Conservation (phyloP, 805 yeast genomes). For the Wickerhamiella sorbophila region DNA sequence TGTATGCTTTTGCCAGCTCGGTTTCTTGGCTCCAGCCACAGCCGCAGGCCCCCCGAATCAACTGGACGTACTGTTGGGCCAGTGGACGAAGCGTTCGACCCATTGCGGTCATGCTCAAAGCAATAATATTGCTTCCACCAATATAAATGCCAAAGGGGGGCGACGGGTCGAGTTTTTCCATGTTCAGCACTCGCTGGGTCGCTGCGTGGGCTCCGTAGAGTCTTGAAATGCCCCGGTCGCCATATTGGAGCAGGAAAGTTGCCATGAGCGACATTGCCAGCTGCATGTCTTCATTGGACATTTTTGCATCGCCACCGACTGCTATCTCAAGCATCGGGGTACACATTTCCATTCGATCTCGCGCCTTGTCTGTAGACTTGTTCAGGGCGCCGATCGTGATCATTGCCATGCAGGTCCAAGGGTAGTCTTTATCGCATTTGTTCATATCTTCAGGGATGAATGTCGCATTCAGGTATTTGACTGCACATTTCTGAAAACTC, state of each 20-base stretch:
- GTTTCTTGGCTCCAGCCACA: background rate
- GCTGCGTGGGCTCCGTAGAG: slow-evolving; percentile 13
- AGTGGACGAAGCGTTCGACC: background rate
- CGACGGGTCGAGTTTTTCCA: background rate
- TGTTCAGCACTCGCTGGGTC: slow-evolving; percentile 2
- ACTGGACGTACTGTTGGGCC: background rate
- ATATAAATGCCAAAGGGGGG: background rate
- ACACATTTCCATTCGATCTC: slow-evolving; percentile 4
- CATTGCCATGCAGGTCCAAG: slow-evolving; percentile 14
- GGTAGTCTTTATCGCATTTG: slow-evolving; percentile 12
- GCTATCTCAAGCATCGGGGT: slow-evolving; percentile 4
- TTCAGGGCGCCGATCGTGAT: slow-evolving; percentile 14
- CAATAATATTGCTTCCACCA: background rate
- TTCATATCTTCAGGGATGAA: slow-evolving; percentile 6
- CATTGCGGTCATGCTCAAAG: background rate
- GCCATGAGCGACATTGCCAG: slow-evolving; percentile 12
- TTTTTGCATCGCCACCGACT: background rate
- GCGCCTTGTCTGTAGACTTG: background rate
- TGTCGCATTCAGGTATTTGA: slow-evolving; percentile 5
- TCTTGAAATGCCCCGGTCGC: slow-evolving; percentile 11
- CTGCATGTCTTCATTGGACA: slow-evolving; percentile 5
- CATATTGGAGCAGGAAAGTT: slow-evolving; percentile 12
- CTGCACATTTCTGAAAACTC: slow-evolving; percentile 2
- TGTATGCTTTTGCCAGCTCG: background rate
- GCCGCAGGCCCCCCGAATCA: background rate